A percentile compares a stretch with the other conserved stretches of the same genome.
phyloP scores from a whole-genome alignment of 176 grass and related monocot genomes.

The Rhynchospora pubera region DNA sequence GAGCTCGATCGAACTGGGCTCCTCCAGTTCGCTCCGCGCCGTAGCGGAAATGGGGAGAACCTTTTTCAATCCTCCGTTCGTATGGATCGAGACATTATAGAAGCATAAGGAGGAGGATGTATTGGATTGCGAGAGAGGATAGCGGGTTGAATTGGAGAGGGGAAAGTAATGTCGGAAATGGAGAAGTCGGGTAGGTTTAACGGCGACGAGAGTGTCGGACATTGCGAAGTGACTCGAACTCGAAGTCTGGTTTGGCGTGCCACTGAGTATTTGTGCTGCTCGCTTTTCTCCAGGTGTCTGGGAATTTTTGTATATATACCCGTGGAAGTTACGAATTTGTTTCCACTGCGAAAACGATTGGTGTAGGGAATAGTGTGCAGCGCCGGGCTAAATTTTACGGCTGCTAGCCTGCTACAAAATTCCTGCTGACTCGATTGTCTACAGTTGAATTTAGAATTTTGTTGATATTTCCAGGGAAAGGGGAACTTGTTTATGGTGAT shows the following conservation, averaged over 20 bases:
- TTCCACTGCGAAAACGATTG: not conserved
- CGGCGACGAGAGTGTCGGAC: conserved; percentile 1
- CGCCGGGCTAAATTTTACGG: not conserved
- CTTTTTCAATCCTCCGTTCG: not conserved
- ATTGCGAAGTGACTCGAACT: conserved; percentile 4
- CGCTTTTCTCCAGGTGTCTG: not conserved
- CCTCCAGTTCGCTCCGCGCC: conserved; percentile 32
- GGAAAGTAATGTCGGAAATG: not conserved
- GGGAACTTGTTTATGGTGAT: too few relatives aligned
- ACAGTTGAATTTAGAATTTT: not conserved
- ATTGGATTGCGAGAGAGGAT: not conserved
- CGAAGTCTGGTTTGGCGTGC: not conserved
- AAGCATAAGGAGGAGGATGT: not conserved
- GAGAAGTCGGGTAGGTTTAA: not conserved
- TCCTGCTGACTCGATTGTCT: not conserved
- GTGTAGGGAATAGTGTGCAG: not conserved
- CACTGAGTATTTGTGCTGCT: not conserved
- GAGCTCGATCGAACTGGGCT: conserved; percentile 44
- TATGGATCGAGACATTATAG: not conserved
- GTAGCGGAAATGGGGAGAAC: not conserved
- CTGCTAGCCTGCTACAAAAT: not conserved
- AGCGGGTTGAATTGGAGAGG: conserved; percentile 1
- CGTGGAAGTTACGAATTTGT: not conserved
- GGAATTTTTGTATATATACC: not conserved
- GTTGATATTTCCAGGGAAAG: too few relatives aligned